Evolutionary conservation across 2,329 filamentous ascomycete species (phyloP), one percentile per base, ranked within the genome.

Genomic region (Phyllosticta citribraziliensis): DNA sequence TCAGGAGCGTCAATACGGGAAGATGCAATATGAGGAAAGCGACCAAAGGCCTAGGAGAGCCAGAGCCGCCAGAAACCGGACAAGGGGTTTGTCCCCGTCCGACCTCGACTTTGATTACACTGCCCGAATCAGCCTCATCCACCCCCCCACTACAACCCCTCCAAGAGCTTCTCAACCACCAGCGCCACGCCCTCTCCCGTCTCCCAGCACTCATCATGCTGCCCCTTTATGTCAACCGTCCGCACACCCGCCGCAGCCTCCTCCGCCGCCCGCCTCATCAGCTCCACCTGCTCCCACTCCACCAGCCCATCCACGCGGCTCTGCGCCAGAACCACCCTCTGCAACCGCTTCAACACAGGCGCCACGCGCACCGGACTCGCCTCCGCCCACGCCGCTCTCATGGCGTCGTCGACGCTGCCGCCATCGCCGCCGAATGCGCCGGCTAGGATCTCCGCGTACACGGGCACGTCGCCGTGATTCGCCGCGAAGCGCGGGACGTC

Each of bases 181-280:
- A 73, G 73, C 27, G 81, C 83, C 56, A 88, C 70, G 65, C 84
- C 80, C 35, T 70, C 69, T 17, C 86, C 86, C 62, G 82, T 78
- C 68, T 81, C 69, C 84, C 85, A 88, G 2, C 87, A 75, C 65
- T 81, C 80, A 71, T 89, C 82, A 71, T 91, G 88, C 47, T 76
- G 76, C 4, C 84, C 87, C 9, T 70, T 72, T 57, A 86, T 68
- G 66, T 83, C 78, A 64, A 79, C 63, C 6, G 72, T 72, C 70
- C 70, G 63, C 58, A 70, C 68, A 60, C 64, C 64, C 68, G 74
- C 78, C 0, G 74, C 76, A 58, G 79, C 72, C 24, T 76, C 71
- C 35, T 72, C 68, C 50, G 88, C 71, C 57, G 75, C 74, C 63
- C 69, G 68, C 60, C 78, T 75, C 81, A 88, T 85, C 17, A 72